Base-by-base conservation (phyloP, 2,329 filamentous ascomycete species). In the Ascochyta viciae-villosae region DNA sequence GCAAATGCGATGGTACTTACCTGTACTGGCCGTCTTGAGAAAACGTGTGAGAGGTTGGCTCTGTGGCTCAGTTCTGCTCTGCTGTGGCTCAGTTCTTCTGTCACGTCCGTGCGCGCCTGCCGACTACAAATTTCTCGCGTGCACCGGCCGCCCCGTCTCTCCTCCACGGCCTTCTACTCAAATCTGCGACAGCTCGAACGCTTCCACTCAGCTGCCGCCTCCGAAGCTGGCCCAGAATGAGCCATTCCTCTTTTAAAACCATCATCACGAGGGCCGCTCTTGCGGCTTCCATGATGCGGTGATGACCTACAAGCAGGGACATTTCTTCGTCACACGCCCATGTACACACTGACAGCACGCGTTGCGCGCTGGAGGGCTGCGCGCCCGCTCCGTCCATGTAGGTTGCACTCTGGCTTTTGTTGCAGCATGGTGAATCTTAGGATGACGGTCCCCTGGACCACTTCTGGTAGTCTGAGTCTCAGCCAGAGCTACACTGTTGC, bases 201-300 rank as follows among this genome's bases (percentile, higher is more conserved):
- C 66, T 73, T 68, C 73, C 68, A 87, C 83, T 85, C 83, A 82
- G 81, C 84, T 89, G 86, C 81, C 83, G 85, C 88, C 81, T 89
- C 85, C 85, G 85, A 75, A 67, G 85, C 83, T 77, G 84, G 88
- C 89, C 88, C 79, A 91, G 88, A 91, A 78, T 71, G 81, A 83
- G 71, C 71, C 71, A 77, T 75, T 77, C 83, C 87, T 84, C 85
- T 86, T 88, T 81, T 89, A 91, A 91, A 91, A 91, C 89, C 88
- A 88, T 91, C 84, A 85, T 87, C 84, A 87, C 85, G 88, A 91
- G 86, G 85, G 85, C 80, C 82, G 78, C 79, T 74, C 76, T 77
- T 72, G 80, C 74, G 80, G 82, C 81, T 81, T 81, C 81, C 86
- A 88, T 84, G 86, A 89, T 80, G 75, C 79, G 84, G 78, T 84